A percentile compares a stretch with the other conserved stretches of the same genome.
Conservation (phyloP, 1,139 yeast genomes). For the Hansenula sp. region DNA sequence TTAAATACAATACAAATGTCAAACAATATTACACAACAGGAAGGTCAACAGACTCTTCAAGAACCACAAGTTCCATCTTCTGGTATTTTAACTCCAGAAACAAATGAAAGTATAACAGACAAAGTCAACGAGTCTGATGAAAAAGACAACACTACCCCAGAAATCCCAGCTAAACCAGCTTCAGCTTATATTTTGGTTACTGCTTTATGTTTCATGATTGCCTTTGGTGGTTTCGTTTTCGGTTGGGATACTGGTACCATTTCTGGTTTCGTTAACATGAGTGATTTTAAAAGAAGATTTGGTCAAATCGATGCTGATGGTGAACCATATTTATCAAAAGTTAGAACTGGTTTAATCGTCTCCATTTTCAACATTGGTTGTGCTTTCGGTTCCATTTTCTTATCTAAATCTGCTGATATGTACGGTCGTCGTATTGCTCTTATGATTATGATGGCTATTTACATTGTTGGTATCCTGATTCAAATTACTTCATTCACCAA, state of each 20-base stretch:
- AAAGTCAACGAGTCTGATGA: conserved; percentile 13
- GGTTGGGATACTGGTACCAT: conserved; percentile 83
- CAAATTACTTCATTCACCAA: conserved; percentile 52
- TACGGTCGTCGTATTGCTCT: conserved; percentile 61
- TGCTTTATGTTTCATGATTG: conserved; percentile 42
- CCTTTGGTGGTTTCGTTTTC: conserved; percentile 67
- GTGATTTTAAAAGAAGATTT: conserved; percentile 52
- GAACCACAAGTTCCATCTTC: conserved; percentile 6
- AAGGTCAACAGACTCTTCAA: background rate
- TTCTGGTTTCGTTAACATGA: conserved; percentile 72
- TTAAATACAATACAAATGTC: background rate
- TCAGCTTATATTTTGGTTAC: conserved; percentile 43
- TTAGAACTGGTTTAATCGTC: conserved; percentile 59
- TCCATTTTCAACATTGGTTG: conserved; percentile 71
- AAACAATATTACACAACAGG: background rate
- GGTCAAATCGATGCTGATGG: conserved; percentile 34
- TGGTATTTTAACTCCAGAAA: conserved; percentile 19
- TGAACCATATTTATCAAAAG: conserved; percentile 40
- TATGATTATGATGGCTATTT: conserved; percentile 49
- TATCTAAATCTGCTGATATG: conserved; percentile 53
- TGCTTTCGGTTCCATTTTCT: conserved; percentile 60
- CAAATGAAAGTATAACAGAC: conserved; percentile 13
- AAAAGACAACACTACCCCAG: conserved; percentile 4
- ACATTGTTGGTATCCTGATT: conserved; percentile 58
- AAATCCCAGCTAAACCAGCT: conserved; percentile 39